A percentile compares a stretch with the other conserved stretches of the same genome.
Conservation (phyloP, 257 asterid species). For the Solanum gracilifrons region DNA sequence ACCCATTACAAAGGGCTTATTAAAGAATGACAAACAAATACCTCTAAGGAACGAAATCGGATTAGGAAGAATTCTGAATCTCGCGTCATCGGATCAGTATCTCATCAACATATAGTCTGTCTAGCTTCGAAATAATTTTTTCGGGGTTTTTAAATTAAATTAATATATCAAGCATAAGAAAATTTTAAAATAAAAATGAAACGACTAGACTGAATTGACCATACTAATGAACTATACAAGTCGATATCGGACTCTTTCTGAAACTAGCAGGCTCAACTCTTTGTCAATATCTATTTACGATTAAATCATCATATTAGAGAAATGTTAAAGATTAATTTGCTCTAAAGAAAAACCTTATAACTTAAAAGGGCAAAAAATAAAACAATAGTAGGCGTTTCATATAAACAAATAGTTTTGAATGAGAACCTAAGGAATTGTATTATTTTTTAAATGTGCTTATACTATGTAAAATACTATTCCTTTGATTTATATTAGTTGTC, state of each 20-base stretch:
- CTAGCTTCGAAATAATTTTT: neutral
- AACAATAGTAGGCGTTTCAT: neutral
- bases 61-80: too few species aligned
- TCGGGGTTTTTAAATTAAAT: too few species aligned
- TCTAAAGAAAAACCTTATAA: neutral
- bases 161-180: neutral
- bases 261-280: neutral
- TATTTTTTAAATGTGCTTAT: neutral
- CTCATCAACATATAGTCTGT: neutral
- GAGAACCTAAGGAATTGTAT: neutral
- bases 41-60: too few species aligned
- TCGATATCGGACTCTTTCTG: neutral
- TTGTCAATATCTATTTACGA: neutral
- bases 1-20: too few species aligned
- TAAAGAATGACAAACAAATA: too few species aligned
- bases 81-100: too few species aligned
- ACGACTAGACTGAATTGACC: neutral
- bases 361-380: neutral
- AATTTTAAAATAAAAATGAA: neutral
- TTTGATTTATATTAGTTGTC: accelerated
- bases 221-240: too few species aligned
- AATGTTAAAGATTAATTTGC: neutral
- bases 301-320: neutral
- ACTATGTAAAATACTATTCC: neutral
- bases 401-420: neutral